Evolutionary conservation across 148 eudicot species (phyloP), one percentile per base, ranked within the genome.

Genomic region (Bassia scoparia): DNA sequence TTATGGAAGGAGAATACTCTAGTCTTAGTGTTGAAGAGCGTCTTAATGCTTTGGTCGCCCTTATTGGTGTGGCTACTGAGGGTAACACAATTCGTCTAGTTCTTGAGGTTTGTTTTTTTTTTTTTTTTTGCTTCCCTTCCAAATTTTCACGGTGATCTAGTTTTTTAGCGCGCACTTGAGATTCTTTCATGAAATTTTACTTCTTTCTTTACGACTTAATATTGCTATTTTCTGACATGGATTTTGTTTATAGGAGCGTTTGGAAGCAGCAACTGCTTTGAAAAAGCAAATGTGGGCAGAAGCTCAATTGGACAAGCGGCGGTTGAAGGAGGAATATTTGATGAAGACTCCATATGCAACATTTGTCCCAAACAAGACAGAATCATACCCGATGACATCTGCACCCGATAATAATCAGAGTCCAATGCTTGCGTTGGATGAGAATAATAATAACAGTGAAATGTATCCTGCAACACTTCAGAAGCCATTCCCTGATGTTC

Each of bases 231-330:
- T 76, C 64, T 86, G 68, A 78, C 70, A 43, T 64, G 37, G 43
- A 43, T n/a, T 53, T 76, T 29, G 30, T 83, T 80, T 73, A 23
- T 77, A 92, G 97, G 98, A 94, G 74, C 98, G 98, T 53, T 67
- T 89, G 80, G 98, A 94, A 80, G 90, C 96, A 30, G 97, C 98
- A 66, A 86, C 76, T 78, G 85, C 90, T 33, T 79, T 91, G 56
- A 94, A 91, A 85, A 94, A 94, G 87, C 98, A 94, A 79, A 91
- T 94, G 91, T 94, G 91, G 97, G 91, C 97, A 4, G 98, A 91
- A 78, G 93, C 88, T 60, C 96, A 91, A 76, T 81, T 89, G 56
- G 96, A 89, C 61, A 94, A 89, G 71, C 93, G 97, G 20, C 87
- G 93, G 38, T 53, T 89, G 81, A 94, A 87, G 77, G 98, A 91